Percentiles rank a stretch among this genome's conserved stretches.
Evolutionary conservation across 2,329 filamentous ascomycete genomes (phyloP).

Genomic region (Aspergillus vadensis): DNA sequence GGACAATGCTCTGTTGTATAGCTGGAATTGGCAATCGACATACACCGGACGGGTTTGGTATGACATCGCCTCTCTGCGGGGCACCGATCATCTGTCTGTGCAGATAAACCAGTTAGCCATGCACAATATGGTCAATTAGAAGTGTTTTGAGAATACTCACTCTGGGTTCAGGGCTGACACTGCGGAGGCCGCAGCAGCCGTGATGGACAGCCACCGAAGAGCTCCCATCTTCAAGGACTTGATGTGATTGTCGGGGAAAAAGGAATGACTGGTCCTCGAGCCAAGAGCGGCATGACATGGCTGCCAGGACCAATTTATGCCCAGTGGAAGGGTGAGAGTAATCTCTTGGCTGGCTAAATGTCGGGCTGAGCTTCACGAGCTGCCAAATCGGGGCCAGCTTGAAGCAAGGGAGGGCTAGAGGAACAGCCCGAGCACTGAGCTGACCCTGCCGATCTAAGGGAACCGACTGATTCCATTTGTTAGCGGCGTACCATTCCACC

Average conservation of each 20-base stretch:
- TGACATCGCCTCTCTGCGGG: conserved; percentile 38
- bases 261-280: not conserved
- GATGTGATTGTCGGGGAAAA: not conserved
- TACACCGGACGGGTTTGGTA: conserved; percentile 45
- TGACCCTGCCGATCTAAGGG: conserved; percentile 28
- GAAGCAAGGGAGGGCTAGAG: conserved; percentile 4
- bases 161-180: conserved; percentile 33
- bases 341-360: not conserved
- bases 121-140: not conserved
- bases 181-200: conserved; percentile 23
- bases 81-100: conserved; percentile 40
- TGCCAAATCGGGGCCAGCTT: conserved; percentile 6
- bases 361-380: not conserved
- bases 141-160: conserved; percentile 21
- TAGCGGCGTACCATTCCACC: not conserved
- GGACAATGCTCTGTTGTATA: not conserved
- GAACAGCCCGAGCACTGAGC: not conserved
- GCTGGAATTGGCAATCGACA: conserved; percentile 15
- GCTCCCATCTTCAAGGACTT: conserved; percentile 25
- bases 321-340: not conserved
- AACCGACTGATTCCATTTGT: not conserved
- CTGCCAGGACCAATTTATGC: not conserved
- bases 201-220: conserved; percentile 28
- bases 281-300: not conserved
- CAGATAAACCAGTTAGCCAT: not conserved